A percentile compares a stretch with the other conserved stretches of the same genome.
phyloP scores from a whole-genome alignment of 129 eudicot genomes.

The Pulicaria dysenterica region DNA sequence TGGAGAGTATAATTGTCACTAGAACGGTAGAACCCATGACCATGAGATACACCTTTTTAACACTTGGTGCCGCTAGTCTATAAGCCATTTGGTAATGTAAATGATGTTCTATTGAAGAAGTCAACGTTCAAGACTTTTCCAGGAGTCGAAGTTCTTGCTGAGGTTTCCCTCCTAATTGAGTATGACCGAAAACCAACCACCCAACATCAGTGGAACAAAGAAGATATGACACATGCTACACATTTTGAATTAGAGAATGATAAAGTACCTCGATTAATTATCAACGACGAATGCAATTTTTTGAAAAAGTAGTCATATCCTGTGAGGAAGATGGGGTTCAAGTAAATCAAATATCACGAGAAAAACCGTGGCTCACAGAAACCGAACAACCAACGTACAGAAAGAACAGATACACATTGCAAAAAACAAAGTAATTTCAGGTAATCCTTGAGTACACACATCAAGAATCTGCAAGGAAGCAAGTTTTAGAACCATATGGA shows the following conservation, averaged over 20 bases:
- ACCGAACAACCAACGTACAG: background rate
- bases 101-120: background rate
- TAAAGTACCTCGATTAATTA: background rate
- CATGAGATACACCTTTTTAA: too few relatives aligned
- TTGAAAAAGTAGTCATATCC: background rate
- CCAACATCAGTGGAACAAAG: constrained; percentile 13
- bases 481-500: background rate
- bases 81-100: constrained; percentile 3
- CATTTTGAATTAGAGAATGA: background rate
- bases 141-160: constrained; percentile 27
- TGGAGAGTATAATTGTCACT: too few relatives aligned
- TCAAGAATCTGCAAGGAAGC: constrained; percentile 18
- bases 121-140: constrained; percentile 28
- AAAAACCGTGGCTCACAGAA: too few relatives aligned
- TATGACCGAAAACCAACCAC: constrained; percentile 25
- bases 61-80: too few relatives aligned
- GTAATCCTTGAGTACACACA: background rate
- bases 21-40: too few relatives aligned
- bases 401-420: background rate
- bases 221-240: background rate
- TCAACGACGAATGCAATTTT: background rate
- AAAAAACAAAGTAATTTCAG: background rate
- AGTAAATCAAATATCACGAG: too few relatives aligned
- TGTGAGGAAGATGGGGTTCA: too few relatives aligned
- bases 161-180: constrained; percentile 35